phyloP scores from a whole-genome alignment of 2,329 filamentous ascomycete species.

The Colletotrichum magnum region DNA sequence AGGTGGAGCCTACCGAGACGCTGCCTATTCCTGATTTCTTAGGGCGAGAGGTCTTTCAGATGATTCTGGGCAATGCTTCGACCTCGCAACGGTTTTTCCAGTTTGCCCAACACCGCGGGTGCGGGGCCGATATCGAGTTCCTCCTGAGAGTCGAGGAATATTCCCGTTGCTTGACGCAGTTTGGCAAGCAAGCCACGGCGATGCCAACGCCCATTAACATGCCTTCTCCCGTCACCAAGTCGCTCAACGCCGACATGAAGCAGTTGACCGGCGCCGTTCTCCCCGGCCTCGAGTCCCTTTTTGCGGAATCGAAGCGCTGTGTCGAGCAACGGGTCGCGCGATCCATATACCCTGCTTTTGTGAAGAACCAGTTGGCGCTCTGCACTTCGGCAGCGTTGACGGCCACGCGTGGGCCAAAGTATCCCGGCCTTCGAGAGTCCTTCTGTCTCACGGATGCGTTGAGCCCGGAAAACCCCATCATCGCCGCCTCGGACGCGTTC shows the following conservation, averaged over 20 bases:
- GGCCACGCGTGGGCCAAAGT: constrained; percentile 53
- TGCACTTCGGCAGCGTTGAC: constrained; percentile 62
- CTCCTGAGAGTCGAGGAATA: constrained; percentile 66
- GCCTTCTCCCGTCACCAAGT: constrained; percentile 54
- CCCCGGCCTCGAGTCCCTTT: constrained; percentile 61
- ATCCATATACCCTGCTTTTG: constrained; percentile 67
- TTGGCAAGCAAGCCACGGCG: constrained; percentile 54
- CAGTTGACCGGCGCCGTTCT: constrained; percentile 59
- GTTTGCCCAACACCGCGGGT: constrained; percentile 63
- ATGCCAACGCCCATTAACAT: constrained; percentile 61
- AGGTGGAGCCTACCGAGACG: constrained; percentile 24
- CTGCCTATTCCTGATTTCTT: constrained; percentile 62
- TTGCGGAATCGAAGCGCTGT: constrained; percentile 57
- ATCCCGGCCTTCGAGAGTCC: constrained; percentile 69
- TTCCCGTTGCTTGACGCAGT: constrained; percentile 58
- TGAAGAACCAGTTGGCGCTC: constrained; percentile 64
- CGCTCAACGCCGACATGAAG: constrained; percentile 62
- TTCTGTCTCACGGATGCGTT: constrained; percentile 70
- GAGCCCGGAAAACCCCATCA: constrained; percentile 64
- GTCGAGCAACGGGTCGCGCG: constrained; percentile 60
- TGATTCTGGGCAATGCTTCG: constrained; percentile 63
- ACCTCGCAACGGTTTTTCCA: constrained; percentile 62
- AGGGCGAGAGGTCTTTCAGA: constrained; percentile 63
- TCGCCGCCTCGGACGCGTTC: constrained; percentile 66
- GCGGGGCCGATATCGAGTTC: constrained; percentile 66